A percentile compares a stretch with the other conserved stretches of the same genome.
Evolutionary conservation across 2,329 filamentous ascomycete species (phyloP).

Genomic region (Parastagonospora avenae): DNA sequence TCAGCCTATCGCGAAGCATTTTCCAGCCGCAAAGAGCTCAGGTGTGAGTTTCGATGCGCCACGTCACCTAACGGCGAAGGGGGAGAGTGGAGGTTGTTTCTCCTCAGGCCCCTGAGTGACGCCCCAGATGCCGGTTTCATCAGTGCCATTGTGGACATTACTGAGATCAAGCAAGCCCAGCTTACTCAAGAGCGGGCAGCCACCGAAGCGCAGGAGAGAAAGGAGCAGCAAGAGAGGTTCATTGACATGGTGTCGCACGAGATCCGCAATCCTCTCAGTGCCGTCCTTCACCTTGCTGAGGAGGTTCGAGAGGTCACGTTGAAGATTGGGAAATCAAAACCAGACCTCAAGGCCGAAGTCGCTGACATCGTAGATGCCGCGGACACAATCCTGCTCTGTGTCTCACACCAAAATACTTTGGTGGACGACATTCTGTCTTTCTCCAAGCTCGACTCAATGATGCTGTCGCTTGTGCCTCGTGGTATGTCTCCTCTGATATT

Average conservation of each 20-base stretch:
- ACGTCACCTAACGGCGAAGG: constrained; percentile 37
- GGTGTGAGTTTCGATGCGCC: constrained; percentile 51
- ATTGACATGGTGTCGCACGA: constrained; percentile 54
- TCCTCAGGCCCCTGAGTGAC: constrained; percentile 50
- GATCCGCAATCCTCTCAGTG: constrained; percentile 46
- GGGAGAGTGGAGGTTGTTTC: constrained; percentile 49
- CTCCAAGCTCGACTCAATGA: constrained; percentile 56
- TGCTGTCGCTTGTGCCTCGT: constrained; percentile 44
- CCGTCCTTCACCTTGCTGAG: constrained; percentile 51
- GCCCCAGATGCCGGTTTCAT: constrained; percentile 52
- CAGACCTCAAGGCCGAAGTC: constrained; percentile 24
- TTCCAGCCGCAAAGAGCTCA: constrained; percentile 42
- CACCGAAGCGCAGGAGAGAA: constrained; percentile 50
- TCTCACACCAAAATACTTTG: constrained; percentile 52
- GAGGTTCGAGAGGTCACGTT: constrained; percentile 47
- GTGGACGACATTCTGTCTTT: constrained; percentile 56
- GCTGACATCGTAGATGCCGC: constrained; percentile 43
- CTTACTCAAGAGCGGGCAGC: constrained; percentile 50
- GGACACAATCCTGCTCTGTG: constrained; percentile 51
- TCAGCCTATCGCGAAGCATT: constrained; percentile 51
- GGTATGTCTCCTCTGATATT: constrained; percentile 17
- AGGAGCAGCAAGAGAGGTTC: constrained; percentile 54
- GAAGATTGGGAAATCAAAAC: constrained; percentile 23
- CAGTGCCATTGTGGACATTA: constrained; percentile 54
- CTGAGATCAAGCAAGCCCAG: constrained; percentile 52